These are phyloP conservation scores for Talaromyces sp. DNA, from an alignment of 2,329 filamentous ascomycete species.

Conservation along the genomic window DNA sequence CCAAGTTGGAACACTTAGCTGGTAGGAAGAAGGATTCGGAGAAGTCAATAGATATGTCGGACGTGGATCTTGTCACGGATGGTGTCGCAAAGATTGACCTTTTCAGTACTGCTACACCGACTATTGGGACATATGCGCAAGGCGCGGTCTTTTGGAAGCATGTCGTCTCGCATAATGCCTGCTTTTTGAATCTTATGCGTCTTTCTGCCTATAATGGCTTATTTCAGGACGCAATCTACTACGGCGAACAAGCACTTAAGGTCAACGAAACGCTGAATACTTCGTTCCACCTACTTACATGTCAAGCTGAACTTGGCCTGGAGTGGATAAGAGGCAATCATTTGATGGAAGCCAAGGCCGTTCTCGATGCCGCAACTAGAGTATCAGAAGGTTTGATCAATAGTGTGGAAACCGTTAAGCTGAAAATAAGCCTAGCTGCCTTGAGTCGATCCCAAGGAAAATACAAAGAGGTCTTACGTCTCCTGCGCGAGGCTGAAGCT, in stretches of 20 bases:
- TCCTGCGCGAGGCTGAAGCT: conserved; percentile 47
- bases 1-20: conserved; percentile 44
- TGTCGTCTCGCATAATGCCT: conserved; percentile 66
- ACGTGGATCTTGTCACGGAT: conserved; percentile 35
- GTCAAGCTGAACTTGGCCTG: conserved; percentile 43
- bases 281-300: conserved; percentile 48
- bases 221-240: conserved; percentile 82
- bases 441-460: conserved; percentile 46
- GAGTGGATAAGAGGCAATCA: conserved; percentile 49
- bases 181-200: conserved; percentile 66
- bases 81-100: conserved; percentile 38
- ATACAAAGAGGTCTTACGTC: conserved; percentile 44
- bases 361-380: conserved; percentile 54
- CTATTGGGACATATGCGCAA: conserved; percentile 43
- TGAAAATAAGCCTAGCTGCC: conserved; percentile 40
- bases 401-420: conserved; percentile 50
- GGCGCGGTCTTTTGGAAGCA: conserved; percentile 75
- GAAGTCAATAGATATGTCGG: conserved; percentile 20
- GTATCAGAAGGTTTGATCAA: conserved; percentile 48
- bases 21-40: conserved; percentile 31
- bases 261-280: conserved; percentile 66
- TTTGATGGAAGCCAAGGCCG: conserved; percentile 49
- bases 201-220: conserved; percentile 80
- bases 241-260: conserved; percentile 76
- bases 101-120: conserved; percentile 29